Percentiles rank a stretch among this genome's conserved stretches.
Evolutionary conservation across 2,329 filamentous ascomycete genomes (phyloP).

Genomic region (Fusarium virguliforme): DNA sequence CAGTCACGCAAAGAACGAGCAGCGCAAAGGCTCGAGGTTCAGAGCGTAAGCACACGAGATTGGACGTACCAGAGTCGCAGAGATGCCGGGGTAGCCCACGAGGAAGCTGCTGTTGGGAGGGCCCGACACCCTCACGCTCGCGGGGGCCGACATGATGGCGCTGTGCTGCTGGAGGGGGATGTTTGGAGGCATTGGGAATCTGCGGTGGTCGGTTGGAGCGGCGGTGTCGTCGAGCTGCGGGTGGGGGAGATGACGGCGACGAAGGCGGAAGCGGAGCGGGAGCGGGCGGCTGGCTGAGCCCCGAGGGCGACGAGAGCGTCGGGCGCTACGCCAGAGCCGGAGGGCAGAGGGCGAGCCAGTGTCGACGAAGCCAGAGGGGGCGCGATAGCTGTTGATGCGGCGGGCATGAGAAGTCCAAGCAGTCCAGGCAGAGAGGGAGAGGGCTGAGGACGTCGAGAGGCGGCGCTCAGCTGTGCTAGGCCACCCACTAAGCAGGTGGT

Average conservation of each 20-base stretch:
- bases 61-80: conserved; percentile 89
- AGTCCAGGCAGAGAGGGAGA: conserved; percentile 17
- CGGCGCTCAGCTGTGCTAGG: conserved; percentile 12
- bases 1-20: conserved; percentile 25
- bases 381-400: conserved; percentile 41
- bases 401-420: conserved; percentile 48
- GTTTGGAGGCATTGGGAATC: conserved; percentile 33
- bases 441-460: conserved; percentile 1
- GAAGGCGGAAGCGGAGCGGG: conserved; percentile 40
- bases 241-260: conserved; percentile 46
- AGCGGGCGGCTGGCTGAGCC: conserved; percentile 39
- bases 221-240: conserved; percentile 38
- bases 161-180: conserved; percentile 34
- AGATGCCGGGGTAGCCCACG: conserved; percentile 97
- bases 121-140: conserved; percentile 90
- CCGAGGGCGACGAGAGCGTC: conserved; percentile 46
- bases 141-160: conserved; percentile 52
- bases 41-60: conserved; percentile 34
- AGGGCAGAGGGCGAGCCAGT: conserved; percentile 25
- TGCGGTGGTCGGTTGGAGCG: conserved; percentile 30
- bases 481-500: conserved; percentile 8
- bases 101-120: conserved; percentile 97
- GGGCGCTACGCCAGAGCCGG: conserved; percentile 41
- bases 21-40: background rate
- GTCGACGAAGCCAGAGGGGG: conserved; percentile 36